Conservation (phyloP, 495 filamentous ascomycete species). For the Neurospora sp. region DNA sequence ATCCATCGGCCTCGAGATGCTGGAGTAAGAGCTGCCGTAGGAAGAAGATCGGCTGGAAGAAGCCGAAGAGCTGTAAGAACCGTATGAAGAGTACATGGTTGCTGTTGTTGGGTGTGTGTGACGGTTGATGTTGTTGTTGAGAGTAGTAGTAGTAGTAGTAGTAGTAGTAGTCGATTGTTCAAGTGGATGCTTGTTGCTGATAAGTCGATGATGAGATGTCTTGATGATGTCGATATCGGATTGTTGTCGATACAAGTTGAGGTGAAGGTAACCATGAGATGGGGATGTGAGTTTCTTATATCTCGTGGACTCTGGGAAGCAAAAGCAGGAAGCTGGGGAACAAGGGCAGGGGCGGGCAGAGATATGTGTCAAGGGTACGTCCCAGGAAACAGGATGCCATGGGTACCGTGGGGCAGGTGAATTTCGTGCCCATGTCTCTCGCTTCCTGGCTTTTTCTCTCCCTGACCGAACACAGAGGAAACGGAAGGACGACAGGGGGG, state of each 20-base stretch:
- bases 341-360: neutral
- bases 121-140: slow-evolving; percentile 6
- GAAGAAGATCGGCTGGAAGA: slow-evolving; percentile 15
- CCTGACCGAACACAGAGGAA: neutral
- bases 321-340: slow-evolving; percentile 7
- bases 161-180: slow-evolving; percentile 4
- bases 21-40: slow-evolving; percentile 15
- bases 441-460: neutral
- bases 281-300: slow-evolving; percentile 12
- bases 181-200: neutral
- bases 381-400: slow-evolving; percentile 21
- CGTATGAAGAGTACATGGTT: slow-evolving; percentile 34
- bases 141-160: slow-evolving; percentile 2
- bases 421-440: neutral
- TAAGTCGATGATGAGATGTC: neutral
- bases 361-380: slow-evolving; percentile 2
- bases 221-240: slow-evolving; percentile 4
- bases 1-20: slow-evolving; percentile 40
- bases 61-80: slow-evolving; percentile 24
- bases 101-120: slow-evolving; percentile 2
- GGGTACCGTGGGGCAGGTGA: slow-evolving; percentile 18
- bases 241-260: slow-evolving; percentile 1
- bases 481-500: neutral
- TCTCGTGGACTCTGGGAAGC: neutral
- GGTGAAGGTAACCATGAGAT: slow-evolving; percentile 1